phyloP scores from a whole-genome alignment of 2,329 filamentous ascomycete species.

The Penicillium decumbens region DNA sequence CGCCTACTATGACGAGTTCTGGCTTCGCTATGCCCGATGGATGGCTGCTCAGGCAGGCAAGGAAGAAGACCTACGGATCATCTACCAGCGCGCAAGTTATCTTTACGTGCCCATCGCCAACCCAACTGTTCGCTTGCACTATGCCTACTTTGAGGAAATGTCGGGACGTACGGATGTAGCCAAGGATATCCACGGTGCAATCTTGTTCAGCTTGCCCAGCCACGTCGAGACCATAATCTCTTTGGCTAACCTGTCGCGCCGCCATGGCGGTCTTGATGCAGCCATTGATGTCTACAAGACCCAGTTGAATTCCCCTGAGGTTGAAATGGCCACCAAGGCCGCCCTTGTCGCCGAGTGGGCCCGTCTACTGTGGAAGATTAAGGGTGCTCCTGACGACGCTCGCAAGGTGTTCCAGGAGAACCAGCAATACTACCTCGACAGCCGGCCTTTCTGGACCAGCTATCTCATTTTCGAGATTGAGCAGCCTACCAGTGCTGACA shows the following conservation, averaged over 20 bases:
- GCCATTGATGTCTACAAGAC: constrained; percentile 78
- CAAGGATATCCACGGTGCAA: constrained; percentile 75
- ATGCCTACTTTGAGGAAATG: constrained; percentile 92
- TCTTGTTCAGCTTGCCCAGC: constrained; percentile 70
- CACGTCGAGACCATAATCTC: constrained; percentile 85
- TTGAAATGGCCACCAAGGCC: constrained; percentile 76
- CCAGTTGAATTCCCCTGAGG: constrained; percentile 68
- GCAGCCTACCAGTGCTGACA: constrained; percentile 64
- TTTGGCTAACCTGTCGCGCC: constrained; percentile 78
- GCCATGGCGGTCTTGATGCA: constrained; percentile 75
- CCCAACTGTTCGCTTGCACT: constrained; percentile 79
- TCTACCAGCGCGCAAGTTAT: constrained; percentile 81
- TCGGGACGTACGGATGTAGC: constrained; percentile 70
- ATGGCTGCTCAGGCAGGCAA: constrained; percentile 77
- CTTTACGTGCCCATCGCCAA: constrained; percentile 82
- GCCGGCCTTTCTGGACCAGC: constrained; percentile 80
- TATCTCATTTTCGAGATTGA: constrained; percentile 86
- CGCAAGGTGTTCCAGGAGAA: constrained; percentile 79
- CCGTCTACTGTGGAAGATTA: constrained; percentile 77
- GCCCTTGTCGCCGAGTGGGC: constrained; percentile 87
- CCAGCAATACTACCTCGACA: constrained; percentile 77
- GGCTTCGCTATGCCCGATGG: constrained; percentile 95
- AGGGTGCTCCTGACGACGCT: constrained; percentile 73
- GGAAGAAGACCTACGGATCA: constrained; percentile 83
- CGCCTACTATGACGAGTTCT: constrained; percentile 95